phyloP scores from a whole-genome alignment of 2,329 filamentous ascomycete species.

The Diaporthe destruens region DNA sequence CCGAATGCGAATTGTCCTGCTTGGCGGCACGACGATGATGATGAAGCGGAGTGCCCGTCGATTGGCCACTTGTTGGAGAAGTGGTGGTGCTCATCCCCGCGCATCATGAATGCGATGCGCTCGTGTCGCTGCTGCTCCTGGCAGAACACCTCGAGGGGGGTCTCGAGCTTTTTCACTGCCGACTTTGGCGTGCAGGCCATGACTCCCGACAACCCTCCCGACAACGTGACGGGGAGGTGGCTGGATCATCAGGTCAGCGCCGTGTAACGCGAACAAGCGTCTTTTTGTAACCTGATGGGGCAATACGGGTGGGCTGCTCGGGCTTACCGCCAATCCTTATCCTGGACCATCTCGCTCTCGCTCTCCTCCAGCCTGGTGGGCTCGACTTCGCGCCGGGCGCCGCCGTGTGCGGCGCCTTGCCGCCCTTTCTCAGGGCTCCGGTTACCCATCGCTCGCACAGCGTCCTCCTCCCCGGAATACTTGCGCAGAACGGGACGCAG shows the following conservation, averaged over 20 bases:
- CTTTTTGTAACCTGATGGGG: background rate
- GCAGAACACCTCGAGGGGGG: slow-evolving; percentile 35
- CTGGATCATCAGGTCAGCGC: slow-evolving; percentile 10
- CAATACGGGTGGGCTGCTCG: background rate
- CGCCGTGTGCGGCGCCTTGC: background rate
- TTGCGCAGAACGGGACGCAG: background rate
- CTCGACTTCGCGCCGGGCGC: background rate
- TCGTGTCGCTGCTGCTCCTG: slow-evolving; percentile 38
- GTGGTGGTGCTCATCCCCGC: slow-evolving; percentile 10
- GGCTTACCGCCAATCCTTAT: slow-evolving; percentile 13
- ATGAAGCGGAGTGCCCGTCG: background rate
- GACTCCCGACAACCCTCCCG: slow-evolving; percentile 16
- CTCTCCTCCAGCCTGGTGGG: slow-evolving; percentile 7
- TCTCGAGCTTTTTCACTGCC: slow-evolving; percentile 8
- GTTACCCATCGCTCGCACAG: slow-evolving; percentile 22
- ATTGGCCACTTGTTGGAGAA: background rate
- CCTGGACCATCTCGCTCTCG: background rate
- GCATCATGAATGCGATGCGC: slow-evolving; percentile 38
- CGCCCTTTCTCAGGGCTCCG: background rate
- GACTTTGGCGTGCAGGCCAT: background rate
- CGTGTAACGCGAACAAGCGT: background rate
- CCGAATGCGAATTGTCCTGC: background rate
- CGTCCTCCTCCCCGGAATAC: background rate
- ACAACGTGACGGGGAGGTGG: slow-evolving; percentile 21
- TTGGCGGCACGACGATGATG: background rate